Base-by-base conservation (phyloP, 1,284 basidiomycete genomes). In the Waitea zeae region DNA sequence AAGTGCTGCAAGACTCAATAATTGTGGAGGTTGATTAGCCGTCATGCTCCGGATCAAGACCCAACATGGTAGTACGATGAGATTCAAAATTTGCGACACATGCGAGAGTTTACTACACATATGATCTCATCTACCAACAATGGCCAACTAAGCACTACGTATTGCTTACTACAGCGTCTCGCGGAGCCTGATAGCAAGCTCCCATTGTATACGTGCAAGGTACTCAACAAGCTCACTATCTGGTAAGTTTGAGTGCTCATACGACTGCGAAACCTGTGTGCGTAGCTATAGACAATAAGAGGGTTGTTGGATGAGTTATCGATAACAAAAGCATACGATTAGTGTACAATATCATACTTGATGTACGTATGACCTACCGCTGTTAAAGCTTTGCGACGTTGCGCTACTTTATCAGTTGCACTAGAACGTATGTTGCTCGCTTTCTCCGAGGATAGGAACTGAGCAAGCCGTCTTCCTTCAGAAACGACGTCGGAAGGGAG, bases 401-500 rank as follows among this genome's bases (percentile, higher is more conserved):
- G 50, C 0, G 69, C 62, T 37, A 76, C 56, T 44, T 68, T 67
- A 40, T 53, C 70, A 31, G 67, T 70, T 37, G 66, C 59, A 44
- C 78, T 80, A 30, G 68, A 59, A 44, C 64, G 64, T 42, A 71
- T 58, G 41, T 69, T 59, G 37, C 58, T 61, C 2, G 64, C 59
- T 37, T 86, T 73, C 12, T 79, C 50, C 13, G 65, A 64, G 3
- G 63, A 57, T 5, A 93, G 63, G 13, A 57, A 59, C 9, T 57
- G 56, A 1, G 86, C 68, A 0, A 87, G 68, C 37, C 69, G 58
- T 38, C 55, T 63, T 4, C 68, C 77, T 48, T 77, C 73, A 1
- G 45, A 42, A 31, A 87, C 49, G 5, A 88, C 70, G 31, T 78
- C 65, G 0, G 51, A 43, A 0, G 89, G 88, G 0, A 95, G 59